A percentile compares a stretch with the other conserved stretches of the same genome.
Evolutionary conservation across 2,329 filamentous ascomycete genomes (phyloP).

Genomic region (Venturiaceae sp.): DNA sequence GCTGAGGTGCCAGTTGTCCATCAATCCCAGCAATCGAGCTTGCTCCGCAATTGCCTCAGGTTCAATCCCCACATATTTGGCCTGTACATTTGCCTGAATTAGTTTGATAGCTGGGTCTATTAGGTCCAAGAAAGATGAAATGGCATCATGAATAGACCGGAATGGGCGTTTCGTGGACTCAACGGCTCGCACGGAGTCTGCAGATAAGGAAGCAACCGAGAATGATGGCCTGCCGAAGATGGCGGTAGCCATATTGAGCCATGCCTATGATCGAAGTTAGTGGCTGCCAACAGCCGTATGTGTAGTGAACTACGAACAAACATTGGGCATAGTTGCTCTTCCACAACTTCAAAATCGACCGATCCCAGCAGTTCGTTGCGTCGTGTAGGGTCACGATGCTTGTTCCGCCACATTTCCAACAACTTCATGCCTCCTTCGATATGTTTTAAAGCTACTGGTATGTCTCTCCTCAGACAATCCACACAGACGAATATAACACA

Average conservation of each 20-base stretch:
- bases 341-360: background rate
- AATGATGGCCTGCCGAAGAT: background rate
- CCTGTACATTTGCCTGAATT: background rate
- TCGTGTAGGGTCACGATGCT: background rate
- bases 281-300: background rate
- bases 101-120: background rate
- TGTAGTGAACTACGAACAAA: background rate
- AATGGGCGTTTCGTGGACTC: background rate
- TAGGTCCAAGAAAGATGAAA: background rate
- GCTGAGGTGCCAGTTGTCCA: background rate
- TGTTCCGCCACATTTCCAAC: background rate
- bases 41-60: background rate
- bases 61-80: background rate
- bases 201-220: background rate
- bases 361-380: background rate
- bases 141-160: background rate
- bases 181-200: background rate
- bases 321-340: background rate
- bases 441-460: background rate
- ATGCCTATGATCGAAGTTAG: background rate
- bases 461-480: background rate
- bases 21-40: background rate
- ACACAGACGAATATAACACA: slow-evolving; percentile 1
- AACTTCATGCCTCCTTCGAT: background rate
- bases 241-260: background rate